These are phyloP conservation scores for Paraconiothyrium sp. DNA, from an alignment of 2,329 filamentous ascomycete genomes.

Conservation along the genomic window DNA sequence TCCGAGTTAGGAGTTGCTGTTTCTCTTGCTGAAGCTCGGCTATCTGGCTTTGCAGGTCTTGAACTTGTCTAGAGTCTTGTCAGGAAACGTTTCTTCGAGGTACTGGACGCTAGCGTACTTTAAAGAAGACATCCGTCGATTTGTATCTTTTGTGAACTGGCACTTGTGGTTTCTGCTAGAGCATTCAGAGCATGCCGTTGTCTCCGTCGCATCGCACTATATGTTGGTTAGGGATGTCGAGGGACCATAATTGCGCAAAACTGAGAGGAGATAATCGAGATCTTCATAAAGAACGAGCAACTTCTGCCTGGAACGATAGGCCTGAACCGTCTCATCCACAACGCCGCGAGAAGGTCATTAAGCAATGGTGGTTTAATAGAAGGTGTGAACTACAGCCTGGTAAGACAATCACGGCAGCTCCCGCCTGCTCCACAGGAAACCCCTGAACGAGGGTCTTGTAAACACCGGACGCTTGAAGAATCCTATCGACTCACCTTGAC, in stretches of 20 bases:
- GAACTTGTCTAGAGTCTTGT: slow-evolving; percentile 73
- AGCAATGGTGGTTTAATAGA: neutral
- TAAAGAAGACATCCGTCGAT: slow-evolving; percentile 97
- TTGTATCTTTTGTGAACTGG: slow-evolving; percentile 99
- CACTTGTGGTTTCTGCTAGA: slow-evolving; percentile 96
- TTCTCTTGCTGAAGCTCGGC: slow-evolving; percentile 83
- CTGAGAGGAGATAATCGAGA: neutral
- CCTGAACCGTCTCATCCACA: no score
- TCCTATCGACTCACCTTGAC: slow-evolving; percentile 64
- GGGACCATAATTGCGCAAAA: neutral
- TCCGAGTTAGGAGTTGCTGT: slow-evolving; percentile 72
- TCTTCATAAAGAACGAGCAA: neutral
- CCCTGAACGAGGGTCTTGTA: neutral
- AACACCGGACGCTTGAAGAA: neutral
- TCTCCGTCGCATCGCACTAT: slow-evolving; percentile 94
- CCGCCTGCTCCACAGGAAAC: neutral
- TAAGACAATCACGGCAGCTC: neutral
- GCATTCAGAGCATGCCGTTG: slow-evolving; percentile 95
- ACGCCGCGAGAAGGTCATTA: neutral
- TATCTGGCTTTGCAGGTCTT: slow-evolving; percentile 94
- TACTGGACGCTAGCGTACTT: slow-evolving; percentile 66
- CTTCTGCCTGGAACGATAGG: no score
- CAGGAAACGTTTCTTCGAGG: slow-evolving; percentile 12
- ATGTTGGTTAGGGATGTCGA: slow-evolving; percentile 23
- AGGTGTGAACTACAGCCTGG: no score